These are phyloP conservation scores for Paxillus involutus DNA, from an alignment of 768 basidiomycete genomes.

Conservation along the genomic window DNA sequence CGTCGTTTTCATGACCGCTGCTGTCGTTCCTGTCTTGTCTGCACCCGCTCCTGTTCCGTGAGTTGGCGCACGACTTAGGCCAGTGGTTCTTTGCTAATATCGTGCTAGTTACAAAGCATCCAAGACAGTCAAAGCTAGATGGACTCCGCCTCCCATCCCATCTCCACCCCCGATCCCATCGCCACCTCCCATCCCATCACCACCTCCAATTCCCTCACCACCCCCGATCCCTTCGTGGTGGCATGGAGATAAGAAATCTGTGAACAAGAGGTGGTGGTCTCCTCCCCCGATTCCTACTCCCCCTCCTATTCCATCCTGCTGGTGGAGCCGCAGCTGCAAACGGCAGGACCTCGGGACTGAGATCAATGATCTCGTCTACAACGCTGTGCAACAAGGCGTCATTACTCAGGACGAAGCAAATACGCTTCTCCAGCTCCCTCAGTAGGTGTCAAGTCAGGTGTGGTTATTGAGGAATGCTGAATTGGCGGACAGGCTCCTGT, in stretches of 20 bases:
- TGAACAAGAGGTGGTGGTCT: constrained; percentile 1
- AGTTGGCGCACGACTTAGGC: not conserved
- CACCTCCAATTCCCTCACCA: constrained; percentile 1
- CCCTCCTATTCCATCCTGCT: constrained; percentile 9
- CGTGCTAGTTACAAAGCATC: not conserved
- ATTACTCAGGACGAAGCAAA: constrained; percentile 1
- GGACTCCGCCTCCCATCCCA: not conserved
- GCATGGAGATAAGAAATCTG: not conserved
- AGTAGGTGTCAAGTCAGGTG: not conserved
- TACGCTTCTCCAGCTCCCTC: not conserved
- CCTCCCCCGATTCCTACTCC: constrained; percentile 10
- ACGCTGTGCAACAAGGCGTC: constrained; percentile 3
- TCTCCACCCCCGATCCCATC: constrained; percentile 1
- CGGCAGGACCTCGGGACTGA: constrained; percentile 1
- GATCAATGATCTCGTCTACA: constrained; percentile 1
- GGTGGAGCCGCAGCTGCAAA: constrained; percentile 7
- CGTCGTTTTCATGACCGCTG: constrained; percentile 3
- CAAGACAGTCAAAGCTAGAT: not conserved
- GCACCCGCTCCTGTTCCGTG: constrained; percentile 2
- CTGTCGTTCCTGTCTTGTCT: constrained; percentile 6
- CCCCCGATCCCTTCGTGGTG: not conserved
- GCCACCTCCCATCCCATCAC: not conserved
- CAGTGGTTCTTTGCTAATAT: not conserved
- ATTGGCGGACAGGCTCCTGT: not conserved
- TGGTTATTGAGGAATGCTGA: not conserved